Percentiles rank a stretch among this genome's conserved stretches.
Conservation (phyloP, 2,329 filamentous ascomycete species). For the Cladosporium austrohemisphaericum region DNA sequence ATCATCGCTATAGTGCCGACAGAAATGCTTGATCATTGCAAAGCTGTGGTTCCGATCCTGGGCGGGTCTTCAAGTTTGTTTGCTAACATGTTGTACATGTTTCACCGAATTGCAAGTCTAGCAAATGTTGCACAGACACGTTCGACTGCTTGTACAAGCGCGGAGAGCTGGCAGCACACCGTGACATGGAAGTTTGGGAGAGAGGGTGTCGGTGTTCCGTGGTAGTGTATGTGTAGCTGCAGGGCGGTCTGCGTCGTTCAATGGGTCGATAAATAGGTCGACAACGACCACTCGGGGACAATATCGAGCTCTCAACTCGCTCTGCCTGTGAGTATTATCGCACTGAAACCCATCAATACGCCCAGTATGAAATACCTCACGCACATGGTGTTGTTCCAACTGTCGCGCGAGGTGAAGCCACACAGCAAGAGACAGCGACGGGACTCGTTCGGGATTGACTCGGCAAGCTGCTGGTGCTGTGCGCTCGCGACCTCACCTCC, state of each 20-base stretch:
- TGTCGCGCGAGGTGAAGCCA: conserved; percentile 11
- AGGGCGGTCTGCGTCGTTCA: neutral
- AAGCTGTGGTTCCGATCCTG: too few relatives aligned
- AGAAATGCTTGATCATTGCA: too few relatives aligned
- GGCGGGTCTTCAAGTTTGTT: too few relatives aligned
- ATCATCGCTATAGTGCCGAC: too few relatives aligned
- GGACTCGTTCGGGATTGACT: conserved; percentile 19
- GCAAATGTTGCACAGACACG: too few relatives aligned
- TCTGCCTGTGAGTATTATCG: neutral
- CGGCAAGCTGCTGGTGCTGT: conserved; percentile 21
- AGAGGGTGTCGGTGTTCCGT: neutral
- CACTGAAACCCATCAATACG: neutral
- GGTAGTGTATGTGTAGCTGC: neutral
- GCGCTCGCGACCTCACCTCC: conserved; percentile 15
- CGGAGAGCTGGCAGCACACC: too few relatives aligned
- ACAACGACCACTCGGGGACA: too few relatives aligned
- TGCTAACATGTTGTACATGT: too few relatives aligned
- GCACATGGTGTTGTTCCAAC: conserved; percentile 6
- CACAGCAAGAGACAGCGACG: conserved; percentile 1
- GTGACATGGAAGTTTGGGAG: conserved; percentile 1
- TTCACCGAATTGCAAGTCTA: too few relatives aligned
- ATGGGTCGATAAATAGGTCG: neutral
- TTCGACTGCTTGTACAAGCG: too few relatives aligned
- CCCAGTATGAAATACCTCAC: conserved; percentile 14
- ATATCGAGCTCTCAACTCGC: too few relatives aligned